phyloP scores from a whole-genome alignment of 2,329 filamentous ascomycete species.

The Penicillium sp. region DNA sequence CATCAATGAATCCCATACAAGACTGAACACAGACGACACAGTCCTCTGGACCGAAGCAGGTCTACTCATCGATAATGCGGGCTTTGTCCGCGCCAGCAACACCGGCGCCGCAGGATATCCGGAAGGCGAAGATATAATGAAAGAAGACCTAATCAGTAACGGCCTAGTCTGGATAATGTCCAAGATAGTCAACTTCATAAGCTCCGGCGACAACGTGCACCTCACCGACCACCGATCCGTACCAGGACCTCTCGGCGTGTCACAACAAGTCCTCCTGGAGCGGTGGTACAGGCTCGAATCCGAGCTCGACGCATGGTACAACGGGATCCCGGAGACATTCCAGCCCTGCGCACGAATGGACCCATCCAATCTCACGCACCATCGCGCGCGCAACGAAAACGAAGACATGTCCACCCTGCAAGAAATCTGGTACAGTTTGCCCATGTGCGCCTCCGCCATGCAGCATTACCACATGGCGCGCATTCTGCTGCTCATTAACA shows the following conservation, averaged over 20 bases:
- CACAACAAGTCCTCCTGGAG: constrained; percentile 45
- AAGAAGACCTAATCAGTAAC: constrained; percentile 64
- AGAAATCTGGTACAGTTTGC: constrained; percentile 64
- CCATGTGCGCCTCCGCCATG: constrained; percentile 64
- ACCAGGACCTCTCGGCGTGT: constrained; percentile 34
- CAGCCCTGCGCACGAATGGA: constrained; percentile 54
- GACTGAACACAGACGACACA: constrained; percentile 62
- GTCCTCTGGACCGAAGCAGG: constrained; percentile 64
- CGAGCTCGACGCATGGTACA: constrained; percentile 60
- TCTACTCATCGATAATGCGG: constrained; percentile 55
- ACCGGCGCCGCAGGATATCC: constrained; percentile 31
- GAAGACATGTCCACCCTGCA: constrained; percentile 45
- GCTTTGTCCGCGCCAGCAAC: constrained; percentile 49
- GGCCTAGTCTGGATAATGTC: constrained; percentile 64
- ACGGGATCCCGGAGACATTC: constrained; percentile 59
- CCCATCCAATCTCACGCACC: constrained; percentile 28
- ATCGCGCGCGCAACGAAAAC: constrained; percentile 26
- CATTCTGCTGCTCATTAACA: constrained; percentile 44
- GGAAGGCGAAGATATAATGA: constrained; percentile 48
- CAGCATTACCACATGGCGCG: constrained; percentile 48
- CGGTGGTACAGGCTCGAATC: constrained; percentile 53
- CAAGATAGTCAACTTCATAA: constrained; percentile 65
- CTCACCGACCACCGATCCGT: constrained; percentile 25
- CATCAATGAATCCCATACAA: constrained; percentile 59
- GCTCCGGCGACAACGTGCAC: constrained; percentile 53